These are phyloP conservation scores for Saturnispora hagleri DNA, from an alignment of 805 yeast genomes.

Conservation along the genomic window DNA sequence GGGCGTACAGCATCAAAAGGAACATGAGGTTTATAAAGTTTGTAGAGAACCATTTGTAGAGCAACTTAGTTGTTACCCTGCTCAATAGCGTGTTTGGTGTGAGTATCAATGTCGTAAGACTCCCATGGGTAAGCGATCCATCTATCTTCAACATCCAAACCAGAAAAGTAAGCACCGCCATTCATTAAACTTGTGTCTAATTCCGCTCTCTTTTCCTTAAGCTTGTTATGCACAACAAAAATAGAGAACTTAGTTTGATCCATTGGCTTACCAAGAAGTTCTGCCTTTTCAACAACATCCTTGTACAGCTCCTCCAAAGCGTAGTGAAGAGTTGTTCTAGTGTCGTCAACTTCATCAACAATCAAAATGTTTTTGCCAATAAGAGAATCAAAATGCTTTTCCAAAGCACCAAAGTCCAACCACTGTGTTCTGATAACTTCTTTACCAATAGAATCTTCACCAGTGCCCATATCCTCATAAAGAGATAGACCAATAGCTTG, in stretches of 20 bases:
- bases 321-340: constrained; percentile 82
- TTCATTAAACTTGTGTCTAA: constrained; percentile 55
- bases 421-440: constrained; percentile 86
- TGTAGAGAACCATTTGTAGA: background rate
- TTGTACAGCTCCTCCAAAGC: constrained; percentile 70
- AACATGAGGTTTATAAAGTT: background rate
- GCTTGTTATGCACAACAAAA: constrained; percentile 78
- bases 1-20: background rate
- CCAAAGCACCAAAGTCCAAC: constrained; percentile 72
- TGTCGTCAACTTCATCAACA: constrained; percentile 88
- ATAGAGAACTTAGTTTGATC: constrained; percentile 62
- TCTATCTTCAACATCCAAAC: constrained; percentile 61
- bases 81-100: constrained; percentile 51
- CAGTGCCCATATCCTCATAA: constrained; percentile 47
- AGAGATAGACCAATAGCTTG: constrained; percentile 62
- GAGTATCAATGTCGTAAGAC: constrained; percentile 69
- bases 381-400: constrained; percentile 60
- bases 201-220: constrained; percentile 71
- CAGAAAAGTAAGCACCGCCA: constrained; percentile 61
- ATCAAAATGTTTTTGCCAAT: constrained; percentile 75
- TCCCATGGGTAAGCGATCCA: constrained; percentile 96
- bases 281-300: constrained; percentile 54
- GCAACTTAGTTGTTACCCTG: constrained; percentile 48
- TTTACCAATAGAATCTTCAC: constrained; percentile 51
- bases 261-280: constrained; percentile 44